Evolutionary conservation across 106 monocot genomes (phyloP).

Genomic region (Acanthochlamys bracteata): DNA sequence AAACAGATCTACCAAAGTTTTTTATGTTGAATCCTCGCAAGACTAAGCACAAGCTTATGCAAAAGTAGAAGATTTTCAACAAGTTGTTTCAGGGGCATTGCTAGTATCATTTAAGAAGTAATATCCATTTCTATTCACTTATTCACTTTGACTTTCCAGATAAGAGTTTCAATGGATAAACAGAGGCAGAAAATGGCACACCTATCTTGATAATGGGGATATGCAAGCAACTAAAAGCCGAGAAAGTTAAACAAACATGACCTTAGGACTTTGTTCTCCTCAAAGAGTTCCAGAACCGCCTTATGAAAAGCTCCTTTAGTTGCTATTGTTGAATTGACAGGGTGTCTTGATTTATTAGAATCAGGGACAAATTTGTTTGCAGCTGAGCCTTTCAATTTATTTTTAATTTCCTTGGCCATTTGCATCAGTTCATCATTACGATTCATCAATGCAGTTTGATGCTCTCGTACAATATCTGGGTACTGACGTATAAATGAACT

Average conservation of each 20-base stretch:
- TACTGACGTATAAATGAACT: slow-evolving; percentile 39
- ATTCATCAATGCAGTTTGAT: slow-evolving; percentile 46
- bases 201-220: background rate
- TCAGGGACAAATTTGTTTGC: slow-evolving; percentile 15
- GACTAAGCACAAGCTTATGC: no score
- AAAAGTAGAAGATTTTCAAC: no score
- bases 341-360: background rate
- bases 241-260: slow-evolving; percentile 19
- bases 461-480: slow-evolving; percentile 48
- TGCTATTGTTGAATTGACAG: slow-evolving; percentile 4
- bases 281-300: slow-evolving; percentile 43
- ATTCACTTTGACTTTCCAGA: no score
- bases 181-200: no score
- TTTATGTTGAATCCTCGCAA: no score
- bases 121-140: no score
- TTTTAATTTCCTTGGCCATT: slow-evolving; percentile 10
- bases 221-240: background rate
- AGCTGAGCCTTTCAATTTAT: background rate
- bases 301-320: slow-evolving; percentile 40
- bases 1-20: no score
- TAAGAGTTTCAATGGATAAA: no score
- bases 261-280: slow-evolving; percentile 47
- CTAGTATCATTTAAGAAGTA: no score
- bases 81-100: no score
- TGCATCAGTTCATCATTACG: slow-evolving; percentile 32